phyloP scores from a whole-genome alignment of 345 rosid species.

The Gynandropsis gynandra region DNA sequence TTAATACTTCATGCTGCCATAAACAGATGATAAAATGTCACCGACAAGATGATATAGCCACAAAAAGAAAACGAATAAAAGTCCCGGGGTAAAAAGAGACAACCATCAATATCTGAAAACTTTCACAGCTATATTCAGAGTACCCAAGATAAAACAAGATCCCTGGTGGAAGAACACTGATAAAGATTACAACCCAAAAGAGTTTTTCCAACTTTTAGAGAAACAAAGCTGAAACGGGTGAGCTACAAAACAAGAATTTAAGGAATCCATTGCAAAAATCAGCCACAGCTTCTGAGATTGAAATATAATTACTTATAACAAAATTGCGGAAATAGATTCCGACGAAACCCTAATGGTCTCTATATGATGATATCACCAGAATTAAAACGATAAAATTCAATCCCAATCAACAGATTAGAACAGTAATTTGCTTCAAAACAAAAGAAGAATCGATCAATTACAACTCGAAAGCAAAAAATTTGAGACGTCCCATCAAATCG shows the following conservation, averaged over 20 bases:
- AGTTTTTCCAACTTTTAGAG: background rate
- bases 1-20: background rate
- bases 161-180: background rate
- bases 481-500: constrained; percentile 3
- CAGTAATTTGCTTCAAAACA: constrained; percentile 10
- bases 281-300: background rate
- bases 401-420: background rate
- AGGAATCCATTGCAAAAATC: background rate
- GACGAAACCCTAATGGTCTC: background rate
- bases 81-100: background rate
- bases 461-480: background rate
- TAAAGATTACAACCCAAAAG: constrained; percentile 5
- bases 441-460: background rate
- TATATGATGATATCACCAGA: background rate
- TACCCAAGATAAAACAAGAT: background rate
- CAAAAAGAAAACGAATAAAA: too few species aligned
- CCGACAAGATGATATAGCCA: too few species aligned
- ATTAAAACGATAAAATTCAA: background rate
- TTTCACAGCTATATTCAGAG: background rate
- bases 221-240: background rate
- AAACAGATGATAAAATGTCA: too few species aligned
- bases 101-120: background rate
- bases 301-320: background rate
- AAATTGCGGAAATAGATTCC: background rate
- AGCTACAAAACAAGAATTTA: constrained; percentile 1